Evolutionary conservation across 108 stramenopile species (phyloP).

Genomic region (Pseudonitzschia multiseries): DNA sequence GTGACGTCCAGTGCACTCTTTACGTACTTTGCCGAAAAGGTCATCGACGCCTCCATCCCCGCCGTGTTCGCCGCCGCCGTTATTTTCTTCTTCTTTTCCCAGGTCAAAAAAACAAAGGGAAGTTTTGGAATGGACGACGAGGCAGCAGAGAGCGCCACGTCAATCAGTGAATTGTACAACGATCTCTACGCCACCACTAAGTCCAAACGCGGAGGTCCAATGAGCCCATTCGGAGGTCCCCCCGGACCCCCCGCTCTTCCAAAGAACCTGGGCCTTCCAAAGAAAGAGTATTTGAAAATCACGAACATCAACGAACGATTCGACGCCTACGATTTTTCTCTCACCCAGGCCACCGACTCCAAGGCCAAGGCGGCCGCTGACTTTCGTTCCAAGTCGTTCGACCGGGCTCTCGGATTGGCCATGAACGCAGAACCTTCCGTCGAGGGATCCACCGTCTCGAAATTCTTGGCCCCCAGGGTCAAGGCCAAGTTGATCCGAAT

Average conservation of each 20-base stretch:
- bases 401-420: slow-evolving; percentile 48
- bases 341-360: slow-evolving; percentile 65
- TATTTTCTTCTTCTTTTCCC: slow-evolving; percentile 33
- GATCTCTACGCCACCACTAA: slow-evolving; percentile 65
- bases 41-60: slow-evolving; percentile 54
- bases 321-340: slow-evolving; percentile 70
- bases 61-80: slow-evolving; percentile 40
- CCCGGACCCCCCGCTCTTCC: slow-evolving; percentile 27
- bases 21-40: slow-evolving; percentile 41
- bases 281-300: slow-evolving; percentile 55
- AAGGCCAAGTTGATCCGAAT: slow-evolving; percentile 49
- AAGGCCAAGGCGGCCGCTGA: slow-evolving; percentile 68
- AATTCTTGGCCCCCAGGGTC: slow-evolving; percentile 33
- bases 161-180: slow-evolving; percentile 71
- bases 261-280: slow-evolving; percentile 68
- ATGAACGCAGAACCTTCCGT: slow-evolving; percentile 15
- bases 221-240: slow-evolving; percentile 11
- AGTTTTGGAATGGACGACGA: slow-evolving; percentile 18
- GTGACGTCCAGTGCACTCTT: slow-evolving; percentile 27
- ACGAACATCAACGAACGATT: slow-evolving; percentile 70
- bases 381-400: slow-evolving; percentile 61
- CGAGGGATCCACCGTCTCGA: slow-evolving; percentile 17
- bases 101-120: slow-evolving; percentile 6
- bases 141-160: slow-evolving; percentile 23
- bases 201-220: background rate